Evolutionary conservation across 1,284 basidiomycete species (phyloP).

Genomic region (Wolfiporia cocos): DNA sequence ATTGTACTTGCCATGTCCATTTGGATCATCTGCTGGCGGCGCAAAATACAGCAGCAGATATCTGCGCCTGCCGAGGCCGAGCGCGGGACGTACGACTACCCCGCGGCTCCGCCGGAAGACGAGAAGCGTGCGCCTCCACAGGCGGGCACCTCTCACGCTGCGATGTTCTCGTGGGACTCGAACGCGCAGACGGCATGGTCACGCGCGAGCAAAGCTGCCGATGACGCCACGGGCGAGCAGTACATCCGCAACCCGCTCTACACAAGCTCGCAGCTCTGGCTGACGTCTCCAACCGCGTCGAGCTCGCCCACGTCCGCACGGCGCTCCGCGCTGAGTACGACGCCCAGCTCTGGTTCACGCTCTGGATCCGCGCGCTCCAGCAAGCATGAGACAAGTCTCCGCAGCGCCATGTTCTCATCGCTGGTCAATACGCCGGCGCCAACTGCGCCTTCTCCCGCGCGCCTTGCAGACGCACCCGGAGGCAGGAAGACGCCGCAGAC

Average conservation of each 20-base stretch:
- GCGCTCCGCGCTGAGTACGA: neutral
- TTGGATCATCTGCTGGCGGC: conserved; percentile 38
- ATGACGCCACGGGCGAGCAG: neutral
- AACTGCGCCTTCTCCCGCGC: neutral
- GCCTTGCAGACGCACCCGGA: neutral
- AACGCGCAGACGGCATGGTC: conserved; percentile 1
- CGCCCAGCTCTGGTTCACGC: neutral
- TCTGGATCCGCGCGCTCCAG: neutral
- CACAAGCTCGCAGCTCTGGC: conserved; percentile 10
- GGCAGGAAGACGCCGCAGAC: conserved; percentile 7
- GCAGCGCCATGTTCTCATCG: neutral
- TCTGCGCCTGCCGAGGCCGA: neutral
- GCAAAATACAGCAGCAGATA: conserved; percentile 16
- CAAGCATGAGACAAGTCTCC: neutral
- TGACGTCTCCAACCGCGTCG: conserved; percentile 6
- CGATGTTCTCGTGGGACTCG: conserved; percentile 1
- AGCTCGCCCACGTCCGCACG: neutral
- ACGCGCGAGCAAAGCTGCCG: conserved; percentile 1
- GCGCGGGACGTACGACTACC: neutral
- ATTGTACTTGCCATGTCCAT: conserved; percentile 35
- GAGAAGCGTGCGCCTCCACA: conserved; percentile 11
- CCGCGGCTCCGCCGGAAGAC: neutral
- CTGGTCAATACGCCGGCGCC: neutral
- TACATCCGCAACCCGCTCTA: conserved; percentile 14
- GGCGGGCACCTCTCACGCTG: neutral